Conservation (phyloP, 2,329 filamentous ascomycete species). For the Colletotrichum tropicale region DNA sequence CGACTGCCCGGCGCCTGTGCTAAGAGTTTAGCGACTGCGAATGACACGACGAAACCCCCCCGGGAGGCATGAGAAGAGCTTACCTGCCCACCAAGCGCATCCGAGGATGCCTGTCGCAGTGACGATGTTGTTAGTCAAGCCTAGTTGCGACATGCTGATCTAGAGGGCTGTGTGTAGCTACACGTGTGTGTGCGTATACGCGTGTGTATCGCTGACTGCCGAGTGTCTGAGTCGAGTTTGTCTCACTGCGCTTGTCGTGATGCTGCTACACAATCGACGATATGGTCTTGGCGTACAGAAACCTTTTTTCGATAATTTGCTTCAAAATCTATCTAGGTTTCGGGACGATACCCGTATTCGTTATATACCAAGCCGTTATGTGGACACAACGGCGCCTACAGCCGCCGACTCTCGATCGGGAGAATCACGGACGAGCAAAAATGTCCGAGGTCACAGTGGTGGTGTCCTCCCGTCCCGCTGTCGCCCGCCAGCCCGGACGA, state of each 20-base stretch:
- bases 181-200: background rate
- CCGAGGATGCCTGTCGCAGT: conserved; percentile 14
- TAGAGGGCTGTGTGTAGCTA: background rate
- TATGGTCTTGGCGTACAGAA: background rate
- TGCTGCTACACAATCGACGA: background rate
- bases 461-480: background rate
- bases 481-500: background rate
- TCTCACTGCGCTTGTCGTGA: background rate
- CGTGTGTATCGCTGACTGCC: background rate
- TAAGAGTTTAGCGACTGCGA: background rate
- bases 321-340: background rate
- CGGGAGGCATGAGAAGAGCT: background rate
- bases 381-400: background rate
- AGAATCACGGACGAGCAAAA: background rate
- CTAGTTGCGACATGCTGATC: conserved; percentile 13
- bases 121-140: conserved; percentile 4
- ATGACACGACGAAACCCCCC: background rate
- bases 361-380: background rate
- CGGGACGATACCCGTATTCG: background rate
- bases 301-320: background rate
- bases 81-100: conserved; percentile 18
- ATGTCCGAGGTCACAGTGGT: conserved; percentile 1
- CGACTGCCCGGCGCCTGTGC: conserved; percentile 37
- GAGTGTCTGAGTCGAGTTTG: background rate
- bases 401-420: background rate